phyloP scores from a whole-genome alignment of 2,329 filamentous ascomycete species.

The Pseudocercospora macadamiae region DNA sequence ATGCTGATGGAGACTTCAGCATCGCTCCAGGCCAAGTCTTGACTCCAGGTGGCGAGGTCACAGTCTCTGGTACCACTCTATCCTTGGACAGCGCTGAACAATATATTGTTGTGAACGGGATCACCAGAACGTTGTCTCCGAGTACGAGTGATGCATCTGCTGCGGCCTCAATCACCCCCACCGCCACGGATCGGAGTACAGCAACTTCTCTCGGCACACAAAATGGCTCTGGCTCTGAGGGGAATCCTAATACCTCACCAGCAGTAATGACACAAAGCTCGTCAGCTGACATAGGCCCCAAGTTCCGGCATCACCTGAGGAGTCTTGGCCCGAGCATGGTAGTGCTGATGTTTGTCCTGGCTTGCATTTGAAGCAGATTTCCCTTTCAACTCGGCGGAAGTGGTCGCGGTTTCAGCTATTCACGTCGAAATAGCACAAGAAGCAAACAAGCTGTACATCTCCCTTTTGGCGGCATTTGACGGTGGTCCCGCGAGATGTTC shows the following conservation, averaged over 20 bases:
- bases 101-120: too few relatives aligned
- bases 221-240: background rate
- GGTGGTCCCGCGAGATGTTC: too few relatives aligned
- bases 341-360: background rate
- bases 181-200: background rate
- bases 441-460: too few relatives aligned
- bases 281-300: too few relatives aligned
- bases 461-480: too few relatives aligned
- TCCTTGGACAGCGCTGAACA: too few relatives aligned
- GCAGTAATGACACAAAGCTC: background rate
- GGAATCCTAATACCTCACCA: background rate
- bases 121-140: background rate
- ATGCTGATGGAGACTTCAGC: too few relatives aligned
- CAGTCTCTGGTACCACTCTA: too few relatives aligned
- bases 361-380: background rate
- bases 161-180: background rate
- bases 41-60: too few relatives aligned
- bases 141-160: too few relatives aligned
- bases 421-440: too few relatives aligned
- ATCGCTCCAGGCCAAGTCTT: too few relatives aligned
- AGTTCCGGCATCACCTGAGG: background rate
- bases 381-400: background rate
- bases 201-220: background rate
- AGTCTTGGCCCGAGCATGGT: background rate
- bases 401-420: background rate